Percentiles rank a stretch among this genome's conserved stretches.
phyloP scores from a whole-genome alignment of 129 eudicot genomes.

The Tanacetum coccineum region DNA sequence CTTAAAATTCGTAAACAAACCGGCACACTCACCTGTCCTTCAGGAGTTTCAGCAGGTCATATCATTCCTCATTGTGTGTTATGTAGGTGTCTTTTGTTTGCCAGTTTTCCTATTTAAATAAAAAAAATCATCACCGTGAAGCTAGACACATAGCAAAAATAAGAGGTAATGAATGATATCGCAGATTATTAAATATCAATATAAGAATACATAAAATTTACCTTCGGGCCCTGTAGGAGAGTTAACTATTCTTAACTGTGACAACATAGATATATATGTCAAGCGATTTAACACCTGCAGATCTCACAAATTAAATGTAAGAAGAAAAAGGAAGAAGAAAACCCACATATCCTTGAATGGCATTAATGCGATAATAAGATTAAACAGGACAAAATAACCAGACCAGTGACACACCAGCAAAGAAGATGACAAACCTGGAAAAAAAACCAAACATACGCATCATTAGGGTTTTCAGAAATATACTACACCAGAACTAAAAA shows the following conservation, averaged over 20 bases:
- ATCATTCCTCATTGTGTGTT: slow-evolving; percentile 99
- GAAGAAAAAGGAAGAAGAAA: background rate
- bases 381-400: background rate
- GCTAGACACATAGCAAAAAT: too few relatives aligned
- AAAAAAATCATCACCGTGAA: background rate
- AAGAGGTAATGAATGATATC: too few relatives aligned
- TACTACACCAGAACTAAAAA: too few relatives aligned
- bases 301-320: background rate
- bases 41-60: slow-evolving; percentile 99
- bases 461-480: too few relatives aligned
- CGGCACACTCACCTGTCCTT: too few relatives aligned
- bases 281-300: slow-evolving; percentile 42
- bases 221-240: slow-evolving; percentile 99
- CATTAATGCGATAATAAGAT: background rate
- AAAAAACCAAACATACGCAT: too few relatives aligned
- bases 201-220: slow-evolving; percentile 18
- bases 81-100: slow-evolving; percentile 91
- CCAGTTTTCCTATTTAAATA: slow-evolving; percentile 59
- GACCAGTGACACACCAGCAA: slow-evolving; percentile 96
- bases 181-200: too few relatives aligned
- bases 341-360: slow-evolving; percentile 5
- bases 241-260: slow-evolving; percentile 82
- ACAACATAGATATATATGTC: slow-evolving; percentile 91
- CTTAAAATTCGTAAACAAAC: too few relatives aligned
- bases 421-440: too few relatives aligned